phyloP scores from a whole-genome alignment of 768 basidiomycete species.

The Pleurotus djamor region DNA sequence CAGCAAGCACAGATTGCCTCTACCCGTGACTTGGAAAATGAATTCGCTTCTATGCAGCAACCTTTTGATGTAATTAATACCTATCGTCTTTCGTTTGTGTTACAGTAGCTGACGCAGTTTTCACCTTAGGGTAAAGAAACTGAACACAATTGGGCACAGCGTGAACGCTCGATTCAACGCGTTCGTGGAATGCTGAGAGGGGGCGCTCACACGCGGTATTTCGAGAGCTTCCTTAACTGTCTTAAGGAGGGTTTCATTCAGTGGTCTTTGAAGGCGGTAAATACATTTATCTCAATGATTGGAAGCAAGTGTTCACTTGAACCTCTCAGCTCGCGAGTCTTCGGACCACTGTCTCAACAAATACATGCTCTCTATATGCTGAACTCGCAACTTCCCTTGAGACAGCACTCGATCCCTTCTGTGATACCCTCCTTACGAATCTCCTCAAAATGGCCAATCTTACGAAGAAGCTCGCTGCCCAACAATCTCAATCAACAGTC shows the following conservation, averaged over 20 bases:
- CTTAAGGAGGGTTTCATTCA: slow-evolving; percentile 81
- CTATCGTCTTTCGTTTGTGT: not conserved
- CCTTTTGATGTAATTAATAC: slow-evolving; percentile 67
- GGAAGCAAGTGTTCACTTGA: too few species aligned
- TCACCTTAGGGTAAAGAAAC: slow-evolving; percentile 83
- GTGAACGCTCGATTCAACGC: slow-evolving; percentile 74
- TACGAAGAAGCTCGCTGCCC: slow-evolving; percentile 90
- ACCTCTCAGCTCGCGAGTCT: slow-evolving; percentile 87
- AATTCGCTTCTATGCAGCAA: slow-evolving; percentile 78
- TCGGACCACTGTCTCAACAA: slow-evolving; percentile 84
- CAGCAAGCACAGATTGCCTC: slow-evolving; percentile 67
- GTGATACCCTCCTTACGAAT: slow-evolving; percentile 73
- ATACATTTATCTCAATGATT: too few species aligned
- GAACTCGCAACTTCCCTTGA: slow-evolving; percentile 74
- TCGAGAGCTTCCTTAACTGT: slow-evolving; percentile 70
- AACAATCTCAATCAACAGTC: slow-evolving; percentile 78
- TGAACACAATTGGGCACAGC: slow-evolving; percentile 90
- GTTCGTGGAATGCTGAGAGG: slow-evolving; percentile 92
- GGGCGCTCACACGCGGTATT: slow-evolving; percentile 71
- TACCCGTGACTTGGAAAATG: slow-evolving; percentile 77
- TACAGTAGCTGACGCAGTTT: slow-evolving; percentile 3
- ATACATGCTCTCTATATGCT: slow-evolving; percentile 73
- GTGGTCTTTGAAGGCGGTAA: slow-evolving; percentile 79
- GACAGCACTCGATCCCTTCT: slow-evolving; percentile 70
- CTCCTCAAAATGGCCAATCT: slow-evolving; percentile 84